Base-by-base conservation (phyloP, 176 grass and related monocot species). In the Cenchrus purpureus region DNA sequence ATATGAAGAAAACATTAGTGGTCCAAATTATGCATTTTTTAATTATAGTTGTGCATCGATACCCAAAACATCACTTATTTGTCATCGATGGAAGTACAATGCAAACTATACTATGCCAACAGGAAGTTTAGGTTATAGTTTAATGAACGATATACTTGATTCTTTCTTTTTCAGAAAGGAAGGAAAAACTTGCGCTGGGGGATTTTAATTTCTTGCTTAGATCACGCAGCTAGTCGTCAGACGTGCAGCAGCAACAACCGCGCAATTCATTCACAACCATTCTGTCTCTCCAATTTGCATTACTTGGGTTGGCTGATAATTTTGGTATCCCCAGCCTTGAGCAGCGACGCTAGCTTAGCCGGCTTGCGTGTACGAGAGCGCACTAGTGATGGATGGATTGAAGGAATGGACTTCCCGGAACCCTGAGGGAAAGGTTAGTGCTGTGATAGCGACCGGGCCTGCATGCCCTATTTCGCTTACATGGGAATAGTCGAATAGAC, bases 361-460 rank as follows among this genome's bases (percentile, higher is more conserved):
- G 28, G 57, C 13, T 90, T 74, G 74, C 84, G 84, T 90, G 88
- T 52, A 90, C 79, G 84, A 54, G 84, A 86, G 88, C 68, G 29
- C 31, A 67, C 65, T 79, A 4, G 15, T 31, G 61, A 83, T 79
- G 61, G 51, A 86, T 79, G 80, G 74, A 86, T 79, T 79, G 43
- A 83, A 87, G 84, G 59, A 83, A 86, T 51, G 49, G 9, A 78
- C 48, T 72, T 83, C 69, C 29, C 65, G 25, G 25, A 8, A 78
- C 60, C 79, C 20, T 20, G 9, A 71, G 49, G 88, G 7, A 65
- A 86, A 44, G 68, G 20, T 69, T 76, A 53, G 20, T 11, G 34
- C 7, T n/a, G 48, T n/a, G 62, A 85, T 6, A 44, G 76, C 61
- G 59, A 85, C 87, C 9, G n/a, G 22, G 0, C 52, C 17, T 34